Evolutionary conservation across 768 basidiomycete species (phyloP), one percentile per base, ranked within the genome.

Genomic region (Pulveroboletus frians): DNA sequence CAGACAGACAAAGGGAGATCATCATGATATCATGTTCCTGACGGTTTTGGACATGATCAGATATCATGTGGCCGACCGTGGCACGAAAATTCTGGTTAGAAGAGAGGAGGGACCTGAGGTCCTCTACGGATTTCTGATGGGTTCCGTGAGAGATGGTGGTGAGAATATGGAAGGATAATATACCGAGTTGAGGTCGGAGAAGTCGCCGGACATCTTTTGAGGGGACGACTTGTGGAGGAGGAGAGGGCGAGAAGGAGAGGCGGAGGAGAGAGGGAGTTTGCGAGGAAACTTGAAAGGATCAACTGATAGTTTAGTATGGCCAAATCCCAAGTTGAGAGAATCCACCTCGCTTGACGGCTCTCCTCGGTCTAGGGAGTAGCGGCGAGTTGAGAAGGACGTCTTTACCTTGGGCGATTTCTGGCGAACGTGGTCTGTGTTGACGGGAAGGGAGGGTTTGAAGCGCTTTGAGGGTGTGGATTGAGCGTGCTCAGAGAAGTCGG

Each of bases 1-100:
- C 0, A 56, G 48, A 79, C 79, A 70, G 66, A 48, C 71, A 65
- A 3, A 58, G 56, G 26, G 77, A 72, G n/a, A 78, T 65, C 2
- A 69, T 45, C 7, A 70, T 50, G 15, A 78, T 65, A 34, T 81
- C 79, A 11, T 54, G 52, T 17, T 48, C 43, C 8, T 51, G 49
- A 4, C 50, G 39, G 30, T 53, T 57, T 17, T 62, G 39, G 54
- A 69, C 35, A 37, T 64, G 62, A 3, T 61, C 51, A 7, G 55
- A 50, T 17, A 71, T 64, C 39, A 59, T 32, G 14, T 60, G 49
- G 30, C 55, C 62, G 38, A 66, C 48, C 17, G 56, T 34, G 26
- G 39, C 40, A n/a, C 59, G 57, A 43, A 50, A 41, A 1, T 32
- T 32, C 20, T 50, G 57, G 42, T 67, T 59, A 2, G 45, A 42